A percentile compares a stretch with the other conserved stretches of the same genome.
These are phyloP conservation scores for Eruca vesicaria DNA, from an alignment of 441 rosid species.

Conservation along the genomic window DNA sequence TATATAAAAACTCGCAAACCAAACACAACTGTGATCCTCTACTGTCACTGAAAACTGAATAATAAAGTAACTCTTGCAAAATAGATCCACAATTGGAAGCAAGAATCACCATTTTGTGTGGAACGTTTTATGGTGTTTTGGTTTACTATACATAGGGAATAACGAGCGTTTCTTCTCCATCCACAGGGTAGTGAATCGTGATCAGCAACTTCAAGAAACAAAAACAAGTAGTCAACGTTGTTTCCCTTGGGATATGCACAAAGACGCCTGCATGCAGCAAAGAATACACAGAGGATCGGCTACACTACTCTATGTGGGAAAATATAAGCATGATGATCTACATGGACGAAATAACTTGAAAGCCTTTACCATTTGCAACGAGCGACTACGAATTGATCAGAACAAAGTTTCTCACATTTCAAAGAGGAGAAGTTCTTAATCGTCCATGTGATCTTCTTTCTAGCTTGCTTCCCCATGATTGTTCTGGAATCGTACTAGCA, in stretches of 20 bases:
- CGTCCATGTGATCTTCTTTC: conserved; percentile 50
- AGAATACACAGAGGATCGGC: neutral
- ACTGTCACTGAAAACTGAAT: neutral
- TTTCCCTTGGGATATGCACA: neutral
- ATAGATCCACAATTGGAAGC: neutral
- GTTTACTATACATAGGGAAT: neutral
- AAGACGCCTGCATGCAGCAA: neutral
- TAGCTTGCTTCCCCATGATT: neutral
- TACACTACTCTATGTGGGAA: neutral
- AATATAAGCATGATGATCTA: neutral
- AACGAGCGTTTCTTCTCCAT: neutral
- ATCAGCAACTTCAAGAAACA: neutral
- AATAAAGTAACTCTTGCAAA: neutral
- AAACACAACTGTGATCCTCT: too few relatives aligned
- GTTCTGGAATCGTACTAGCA: neutral
- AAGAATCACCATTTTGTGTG: neutral
- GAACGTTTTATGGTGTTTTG: neutral
- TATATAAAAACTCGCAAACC: neutral
- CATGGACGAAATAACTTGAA: neutral
- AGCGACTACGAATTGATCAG: conserved; percentile 27
- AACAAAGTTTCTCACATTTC: conserved; percentile 47
- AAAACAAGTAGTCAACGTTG: neutral
- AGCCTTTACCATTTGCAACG: neutral
- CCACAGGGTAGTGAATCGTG: neutral
- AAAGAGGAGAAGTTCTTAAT: conserved; percentile 53